Evolutionary conservation across 2,329 filamentous ascomycete species (phyloP).

Genomic region (Paracorniculantispora psalliotae): DNA sequence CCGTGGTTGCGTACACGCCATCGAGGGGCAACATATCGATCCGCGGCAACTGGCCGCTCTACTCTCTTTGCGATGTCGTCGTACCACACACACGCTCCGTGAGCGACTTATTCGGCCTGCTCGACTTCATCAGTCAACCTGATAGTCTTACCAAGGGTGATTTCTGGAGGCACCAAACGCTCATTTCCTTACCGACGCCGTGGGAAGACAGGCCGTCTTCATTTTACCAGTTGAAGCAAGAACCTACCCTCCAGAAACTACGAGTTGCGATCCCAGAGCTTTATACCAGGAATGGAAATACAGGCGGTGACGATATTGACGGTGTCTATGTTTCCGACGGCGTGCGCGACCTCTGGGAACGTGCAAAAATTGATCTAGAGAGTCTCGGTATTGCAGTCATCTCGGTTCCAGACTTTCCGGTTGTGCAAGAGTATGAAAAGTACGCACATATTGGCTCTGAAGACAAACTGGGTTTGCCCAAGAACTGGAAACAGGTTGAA

Average conservation of each 20-base stretch:
- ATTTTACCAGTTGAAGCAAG: conserved; percentile 25
- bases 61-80: conserved; percentile 48
- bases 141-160: conserved; percentile 41
- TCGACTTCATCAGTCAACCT: conserved; percentile 40
- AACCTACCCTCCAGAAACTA: conserved; percentile 33
- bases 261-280: conserved; percentile 25
- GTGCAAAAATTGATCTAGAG: conserved; percentile 30
- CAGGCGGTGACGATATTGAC: neutral
- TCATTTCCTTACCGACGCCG: conserved; percentile 33
- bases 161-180: conserved; percentile 47
- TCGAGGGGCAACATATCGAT: conserved; percentile 46
- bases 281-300: neutral
- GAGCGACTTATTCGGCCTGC: conserved; percentile 41
- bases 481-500: conserved; percentile 43
- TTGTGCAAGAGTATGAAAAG: conserved; percentile 41
- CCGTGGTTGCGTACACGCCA: conserved; percentile 48
- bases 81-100: conserved; percentile 47
- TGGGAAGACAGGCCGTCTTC: conserved; percentile 28
- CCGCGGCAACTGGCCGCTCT: conserved; percentile 48
- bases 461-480: conserved; percentile 29
- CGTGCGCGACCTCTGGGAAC: conserved; percentile 22
- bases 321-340: conserved; percentile 18
- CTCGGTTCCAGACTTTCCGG: conserved; percentile 36
- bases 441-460: conserved; percentile 33
- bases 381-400: conserved; percentile 34